Evolutionary conservation across 202 grass and related monocot genomes (phyloP).

Genomic region (Musa balbisiana): DNA sequence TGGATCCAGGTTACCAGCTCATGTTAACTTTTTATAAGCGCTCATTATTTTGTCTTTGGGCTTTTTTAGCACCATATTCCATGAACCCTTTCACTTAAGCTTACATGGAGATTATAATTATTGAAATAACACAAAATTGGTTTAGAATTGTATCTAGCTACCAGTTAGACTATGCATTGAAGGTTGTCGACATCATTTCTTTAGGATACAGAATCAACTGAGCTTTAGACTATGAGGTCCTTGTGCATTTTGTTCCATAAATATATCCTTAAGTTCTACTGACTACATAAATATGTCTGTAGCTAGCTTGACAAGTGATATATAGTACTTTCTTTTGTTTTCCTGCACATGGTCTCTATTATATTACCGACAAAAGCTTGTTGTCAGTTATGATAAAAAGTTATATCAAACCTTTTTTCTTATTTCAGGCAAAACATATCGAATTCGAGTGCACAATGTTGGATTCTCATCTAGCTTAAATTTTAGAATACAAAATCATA

Average conservation of each 20-base stretch:
- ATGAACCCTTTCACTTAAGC: neutral
- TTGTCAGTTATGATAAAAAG: neutral
- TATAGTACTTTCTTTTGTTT: neutral
- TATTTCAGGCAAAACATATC: conserved; percentile 71
- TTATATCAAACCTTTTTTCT: neutral
- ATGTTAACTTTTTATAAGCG: neutral
- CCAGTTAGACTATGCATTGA: neutral
- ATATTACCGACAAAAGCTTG: neutral
- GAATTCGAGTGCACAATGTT: conserved; percentile 75
- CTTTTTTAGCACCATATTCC: neutral
- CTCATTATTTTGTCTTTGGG: conserved; percentile 3
- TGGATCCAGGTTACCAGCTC: conserved; percentile 47
- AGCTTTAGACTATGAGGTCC: too few relatives aligned
- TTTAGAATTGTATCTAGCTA: neutral
- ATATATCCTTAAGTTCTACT: too few relatives aligned
- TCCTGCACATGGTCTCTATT: neutral
- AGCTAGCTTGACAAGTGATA: neutral
- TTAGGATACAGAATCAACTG: neutral
- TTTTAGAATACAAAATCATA: conserved; percentile 89
- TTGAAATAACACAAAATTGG: neutral
- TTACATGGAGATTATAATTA: neutral
- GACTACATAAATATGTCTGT: neutral
- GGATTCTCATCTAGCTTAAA: conserved; percentile 76
- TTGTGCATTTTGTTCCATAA: too few relatives aligned
- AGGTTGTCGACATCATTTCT: neutral